Percentiles rank a stretch among this genome's conserved stretches.
Conservation (phyloP, 345 rosid genomes). For the Arabidopsis arenosa region DNA sequence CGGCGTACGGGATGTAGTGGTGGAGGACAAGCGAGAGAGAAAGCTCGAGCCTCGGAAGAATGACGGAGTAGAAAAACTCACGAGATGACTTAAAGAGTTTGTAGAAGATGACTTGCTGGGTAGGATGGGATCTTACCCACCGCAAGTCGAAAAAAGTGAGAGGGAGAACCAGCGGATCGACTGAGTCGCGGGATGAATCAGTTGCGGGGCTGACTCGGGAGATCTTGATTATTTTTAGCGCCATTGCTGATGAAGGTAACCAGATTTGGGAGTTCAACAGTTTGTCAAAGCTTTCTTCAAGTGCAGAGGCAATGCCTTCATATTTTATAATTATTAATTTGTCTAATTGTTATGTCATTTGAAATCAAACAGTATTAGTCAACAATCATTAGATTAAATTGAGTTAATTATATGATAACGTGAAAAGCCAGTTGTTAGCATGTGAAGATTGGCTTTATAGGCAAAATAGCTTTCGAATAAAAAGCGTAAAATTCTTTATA, state of each 20-base stretch:
- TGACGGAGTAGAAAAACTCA: conserved; percentile 24
- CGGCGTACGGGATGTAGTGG: conserved; percentile 51
- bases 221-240: background rate
- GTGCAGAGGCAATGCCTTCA: background rate
- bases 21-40: conserved; percentile 46
- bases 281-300: background rate
- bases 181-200: background rate
- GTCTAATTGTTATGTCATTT: too few species aligned
- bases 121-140: background rate
- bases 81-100: conserved; percentile 18
- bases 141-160: background rate
- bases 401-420: too few species aligned
- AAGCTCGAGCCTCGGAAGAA: conserved; percentile 45
- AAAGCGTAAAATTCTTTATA: too few species aligned
- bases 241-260: background rate
- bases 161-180: background rate
- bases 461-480: too few species aligned
- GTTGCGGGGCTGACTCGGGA: background rate
- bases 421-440: conserved; percentile 4
- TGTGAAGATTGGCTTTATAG: background rate
- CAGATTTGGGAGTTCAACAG: too few species aligned
- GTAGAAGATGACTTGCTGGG: background rate
- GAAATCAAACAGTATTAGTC: too few species aligned
- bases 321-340: background rate
- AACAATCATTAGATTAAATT: too few species aligned